Conservation (phyloP, 108 stramenopile genomes). For the Conticribra guillardii region DNA sequence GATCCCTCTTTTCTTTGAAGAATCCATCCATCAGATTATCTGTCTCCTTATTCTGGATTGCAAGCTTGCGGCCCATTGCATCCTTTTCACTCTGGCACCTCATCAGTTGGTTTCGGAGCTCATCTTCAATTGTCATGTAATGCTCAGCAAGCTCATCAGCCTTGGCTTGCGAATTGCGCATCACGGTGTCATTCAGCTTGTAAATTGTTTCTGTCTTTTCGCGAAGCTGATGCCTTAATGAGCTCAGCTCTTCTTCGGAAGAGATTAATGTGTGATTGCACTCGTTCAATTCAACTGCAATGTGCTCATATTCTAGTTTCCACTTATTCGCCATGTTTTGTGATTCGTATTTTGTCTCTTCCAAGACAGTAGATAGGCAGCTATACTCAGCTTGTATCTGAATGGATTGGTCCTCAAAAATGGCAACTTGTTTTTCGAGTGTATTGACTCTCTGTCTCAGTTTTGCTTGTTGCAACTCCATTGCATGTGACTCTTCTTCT, state of each 20-base stretch:
- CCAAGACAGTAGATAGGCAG: not conserved
- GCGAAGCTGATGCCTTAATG: conserved; percentile 9
- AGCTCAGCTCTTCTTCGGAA: not conserved
- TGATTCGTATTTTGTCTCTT: not conserved
- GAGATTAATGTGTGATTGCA: conserved; percentile 8
- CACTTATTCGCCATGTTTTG: not conserved
- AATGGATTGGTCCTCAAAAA: conserved; percentile 9
- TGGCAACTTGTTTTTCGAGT: conserved; percentile 9
- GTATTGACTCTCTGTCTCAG: not conserved
- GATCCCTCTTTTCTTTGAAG: conserved; percentile 29
- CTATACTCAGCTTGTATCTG: conserved; percentile 7
- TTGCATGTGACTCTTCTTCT: not conserved
- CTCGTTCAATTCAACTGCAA: conserved; percentile 11
- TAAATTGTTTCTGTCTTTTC: conserved; percentile 25
- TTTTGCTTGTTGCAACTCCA: not conserved
- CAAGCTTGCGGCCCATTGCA: conserved; percentile 17
- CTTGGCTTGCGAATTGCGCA: conserved; percentile 16
- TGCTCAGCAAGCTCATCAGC: conserved; percentile 31
- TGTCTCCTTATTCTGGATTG: conserved; percentile 18
- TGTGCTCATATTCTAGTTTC: conserved; percentile 9
- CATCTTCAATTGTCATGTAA: conserved; percentile 53
- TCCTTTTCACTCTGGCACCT: conserved; percentile 38
- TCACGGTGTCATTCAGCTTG: conserved; percentile 14
- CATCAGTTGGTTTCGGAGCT: conserved; percentile 38
- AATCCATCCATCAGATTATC: conserved; percentile 31